Evolutionary conservation across 73 alveolate species (phyloP).

Genomic region (Paramecium caudatum): DNA sequence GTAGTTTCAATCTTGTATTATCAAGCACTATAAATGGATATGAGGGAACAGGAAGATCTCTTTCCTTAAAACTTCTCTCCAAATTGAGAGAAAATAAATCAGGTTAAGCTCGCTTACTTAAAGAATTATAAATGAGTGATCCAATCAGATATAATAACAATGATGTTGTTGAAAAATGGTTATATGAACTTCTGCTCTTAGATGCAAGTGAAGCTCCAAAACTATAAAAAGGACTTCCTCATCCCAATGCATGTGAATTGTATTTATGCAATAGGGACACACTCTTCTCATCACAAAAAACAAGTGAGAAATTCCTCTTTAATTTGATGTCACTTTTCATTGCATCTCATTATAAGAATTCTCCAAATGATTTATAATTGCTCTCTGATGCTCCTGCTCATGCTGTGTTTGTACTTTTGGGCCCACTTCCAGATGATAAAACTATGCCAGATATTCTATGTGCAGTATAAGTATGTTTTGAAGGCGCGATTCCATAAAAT

Average conservation of each 20-base stretch:
- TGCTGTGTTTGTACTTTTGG: conserved; percentile 95
- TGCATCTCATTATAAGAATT: conserved; percentile 98
- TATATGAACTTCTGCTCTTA: conserved; percentile 94
- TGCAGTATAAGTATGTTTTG: conserved; percentile 96
- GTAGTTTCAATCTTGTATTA: conserved; percentile 96
- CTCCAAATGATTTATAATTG: conserved; percentile 99
- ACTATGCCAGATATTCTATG: conserved; percentile 98
- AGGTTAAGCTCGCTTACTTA: conserved; percentile 81
- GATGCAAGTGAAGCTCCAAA: conserved; percentile 82
- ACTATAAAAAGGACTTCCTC: conserved; percentile 87
- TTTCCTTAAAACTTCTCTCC: conserved; percentile 79
- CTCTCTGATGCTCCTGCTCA: conserved; percentile 99
- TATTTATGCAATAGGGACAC: conserved; percentile 99
- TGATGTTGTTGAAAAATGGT: conserved; percentile 99
- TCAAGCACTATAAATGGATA: conserved; percentile 99
- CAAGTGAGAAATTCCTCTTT: conserved; percentile 97
- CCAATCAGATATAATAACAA: conserved; percentile 98
- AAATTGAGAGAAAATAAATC: conserved; percentile 80
- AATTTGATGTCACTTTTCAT: conserved; percentile 98
- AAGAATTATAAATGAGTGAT: conserved; percentile 92
- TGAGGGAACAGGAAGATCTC: conserved; percentile 98
- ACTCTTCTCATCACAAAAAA: conserved; percentile 94
- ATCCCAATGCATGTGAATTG: conserved; percentile 96
- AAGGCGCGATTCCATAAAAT: conserved; percentile 91
- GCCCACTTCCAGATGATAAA: conserved; percentile 89